These are phyloP conservation scores for Colletotrichum tofieldiae DNA, from an alignment of 2,329 filamentous ascomycete species.

Conservation along the genomic window DNA sequence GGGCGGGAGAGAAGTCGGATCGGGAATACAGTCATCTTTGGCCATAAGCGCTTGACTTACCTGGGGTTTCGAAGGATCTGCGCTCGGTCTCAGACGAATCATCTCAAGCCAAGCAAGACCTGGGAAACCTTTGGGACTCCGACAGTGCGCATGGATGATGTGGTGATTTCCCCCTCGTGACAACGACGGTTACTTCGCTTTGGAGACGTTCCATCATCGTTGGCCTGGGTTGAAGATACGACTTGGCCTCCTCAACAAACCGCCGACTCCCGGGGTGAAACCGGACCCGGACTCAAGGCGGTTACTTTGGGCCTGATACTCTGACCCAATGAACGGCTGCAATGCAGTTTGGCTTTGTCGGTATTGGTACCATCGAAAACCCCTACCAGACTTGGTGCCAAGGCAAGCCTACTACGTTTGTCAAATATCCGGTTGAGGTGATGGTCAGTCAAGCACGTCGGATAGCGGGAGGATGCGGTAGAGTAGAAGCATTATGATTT, in stretches of 20 bases:
- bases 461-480: too few species aligned
- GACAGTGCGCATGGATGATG: background rate
- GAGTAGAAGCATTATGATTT: constrained; percentile 2
- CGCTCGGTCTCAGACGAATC: background rate
- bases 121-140: background rate
- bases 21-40: constrained; percentile 6
- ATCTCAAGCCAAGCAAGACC: background rate
- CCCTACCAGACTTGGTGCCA: background rate
- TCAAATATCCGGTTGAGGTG: background rate
- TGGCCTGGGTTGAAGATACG: background rate
- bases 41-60: constrained; percentile 2
- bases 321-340: background rate
- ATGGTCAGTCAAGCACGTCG: background rate
- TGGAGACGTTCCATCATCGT: too few species aligned
- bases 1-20: background rate
- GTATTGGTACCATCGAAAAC: background rate
- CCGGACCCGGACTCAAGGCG: background rate
- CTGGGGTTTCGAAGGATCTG: background rate
- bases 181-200: too few species aligned
- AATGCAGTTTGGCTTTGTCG: background rate
- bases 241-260: background rate
- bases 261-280: background rate
- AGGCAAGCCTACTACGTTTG: background rate
- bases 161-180: too few species aligned
- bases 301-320: too few species aligned